Evolutionary conservation across 495 filamentous ascomycete genomes (phyloP).

Genomic region (Podospora didyma): DNA sequence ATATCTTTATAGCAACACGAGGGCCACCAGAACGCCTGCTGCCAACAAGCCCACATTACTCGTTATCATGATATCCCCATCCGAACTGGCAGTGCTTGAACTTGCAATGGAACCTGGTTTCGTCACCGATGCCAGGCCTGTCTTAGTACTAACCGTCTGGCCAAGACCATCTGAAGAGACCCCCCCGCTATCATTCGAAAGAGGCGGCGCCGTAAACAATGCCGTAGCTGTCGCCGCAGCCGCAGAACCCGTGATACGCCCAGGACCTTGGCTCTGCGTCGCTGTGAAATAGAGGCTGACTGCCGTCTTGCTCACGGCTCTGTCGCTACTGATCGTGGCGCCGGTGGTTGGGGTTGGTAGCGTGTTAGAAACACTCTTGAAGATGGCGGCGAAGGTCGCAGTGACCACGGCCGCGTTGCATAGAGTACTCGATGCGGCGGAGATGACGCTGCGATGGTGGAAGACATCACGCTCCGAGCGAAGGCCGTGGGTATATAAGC

Average conservation of each 20-base stretch:
- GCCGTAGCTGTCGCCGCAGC: conserved; percentile 25
- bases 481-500: conserved; percentile 33
- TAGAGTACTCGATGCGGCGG: conserved; percentile 21
- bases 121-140: no score
- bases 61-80: no score
- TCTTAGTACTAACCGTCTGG: no score
- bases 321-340: conserved; percentile 23
- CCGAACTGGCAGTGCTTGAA: no score
- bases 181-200: not conserved
- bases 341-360: conserved; percentile 18
- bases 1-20: no score
- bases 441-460: conserved; percentile 25
- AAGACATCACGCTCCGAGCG: conserved; percentile 23
- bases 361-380: conserved; percentile 16
- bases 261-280: conserved; percentile 26
- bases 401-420: conserved; percentile 29
- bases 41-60: no score
- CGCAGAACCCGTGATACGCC: conserved; percentile 34
- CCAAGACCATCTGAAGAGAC: no score
- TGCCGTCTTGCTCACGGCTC: conserved; percentile 26
- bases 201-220: conserved; percentile 3
- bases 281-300: conserved; percentile 36
- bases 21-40: no score
- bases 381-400: conserved; percentile 24
- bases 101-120: no score